Conservation (phyloP, 139 green algal species). For the Mychonastes homosphaera region DNA sequence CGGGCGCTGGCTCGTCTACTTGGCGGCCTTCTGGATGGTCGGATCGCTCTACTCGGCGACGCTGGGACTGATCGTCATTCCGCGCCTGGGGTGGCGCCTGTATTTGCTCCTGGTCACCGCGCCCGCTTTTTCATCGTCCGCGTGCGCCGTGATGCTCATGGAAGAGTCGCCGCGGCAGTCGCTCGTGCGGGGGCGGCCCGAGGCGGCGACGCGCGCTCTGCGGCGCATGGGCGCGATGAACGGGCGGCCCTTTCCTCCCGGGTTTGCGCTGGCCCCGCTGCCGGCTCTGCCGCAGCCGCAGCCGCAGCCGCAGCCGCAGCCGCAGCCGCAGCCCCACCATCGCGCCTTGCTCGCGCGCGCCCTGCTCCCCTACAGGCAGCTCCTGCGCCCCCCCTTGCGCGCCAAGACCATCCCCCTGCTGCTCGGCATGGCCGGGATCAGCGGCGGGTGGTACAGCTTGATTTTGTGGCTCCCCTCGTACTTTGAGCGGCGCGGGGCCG, state of each 20-base stretch:
- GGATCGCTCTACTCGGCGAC: conserved; percentile 31
- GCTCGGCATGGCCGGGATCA: too few relatives aligned
- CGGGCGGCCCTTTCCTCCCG: not conserved
- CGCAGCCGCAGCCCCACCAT: too few relatives aligned
- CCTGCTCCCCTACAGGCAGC: not conserved
- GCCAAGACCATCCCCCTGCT: too few relatives aligned
- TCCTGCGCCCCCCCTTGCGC: too few relatives aligned
- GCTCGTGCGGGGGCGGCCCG: conserved; percentile 18
- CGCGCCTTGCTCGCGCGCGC: not conserved
- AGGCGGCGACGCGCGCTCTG: conserved; percentile 30
- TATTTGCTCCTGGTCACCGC: conserved; percentile 31
- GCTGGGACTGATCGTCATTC: conserved; percentile 33
- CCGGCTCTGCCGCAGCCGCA: too few relatives aligned
- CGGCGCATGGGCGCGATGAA: conserved; percentile 7
- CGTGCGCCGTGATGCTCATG: conserved; percentile 8
- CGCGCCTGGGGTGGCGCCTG: conserved; percentile 18
- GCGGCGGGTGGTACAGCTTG: too few relatives aligned
- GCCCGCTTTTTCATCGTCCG: conserved; percentile 15
- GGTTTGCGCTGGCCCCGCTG: too few relatives aligned
- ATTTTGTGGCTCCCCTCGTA: too few relatives aligned
- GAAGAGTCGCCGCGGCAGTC: conserved; percentile 34
- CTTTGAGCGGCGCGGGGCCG: conserved; percentile 21
- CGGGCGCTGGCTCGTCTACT: conserved; percentile 28
- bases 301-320: too few relatives aligned
- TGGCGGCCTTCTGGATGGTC: conserved; percentile 39